These are phyloP conservation scores for Fusarium caatingaense DNA, from an alignment of 2,329 filamentous ascomycete species.

Conservation along the genomic window DNA sequence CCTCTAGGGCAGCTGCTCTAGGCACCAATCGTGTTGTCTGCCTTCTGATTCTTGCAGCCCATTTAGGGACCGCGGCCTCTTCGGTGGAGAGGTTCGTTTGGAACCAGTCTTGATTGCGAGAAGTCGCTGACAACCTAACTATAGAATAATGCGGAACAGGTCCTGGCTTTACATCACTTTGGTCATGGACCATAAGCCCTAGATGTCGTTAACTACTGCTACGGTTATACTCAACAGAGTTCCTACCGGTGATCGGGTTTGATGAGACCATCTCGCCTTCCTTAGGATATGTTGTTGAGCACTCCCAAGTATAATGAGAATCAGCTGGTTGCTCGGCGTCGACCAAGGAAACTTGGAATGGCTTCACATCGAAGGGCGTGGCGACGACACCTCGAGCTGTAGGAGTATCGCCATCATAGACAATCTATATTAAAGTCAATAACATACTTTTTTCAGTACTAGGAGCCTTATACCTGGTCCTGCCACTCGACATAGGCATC, in stretches of 20 bases:
- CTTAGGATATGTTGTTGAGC: slow-evolving; percentile 59
- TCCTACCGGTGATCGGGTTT: slow-evolving; percentile 41
- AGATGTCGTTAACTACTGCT: slow-evolving; percentile 3
- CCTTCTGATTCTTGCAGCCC: slow-evolving; percentile 61
- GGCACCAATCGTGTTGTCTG: slow-evolving; percentile 59
- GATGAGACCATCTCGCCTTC: slow-evolving; percentile 50
- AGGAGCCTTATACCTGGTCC: slow-evolving; percentile 54
- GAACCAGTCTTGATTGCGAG: slow-evolving; percentile 64
- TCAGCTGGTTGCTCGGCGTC: slow-evolving; percentile 35
- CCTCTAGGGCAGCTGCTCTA: slow-evolving; percentile 57
- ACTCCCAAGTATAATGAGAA: slow-evolving; percentile 57
- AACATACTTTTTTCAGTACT: rapidly evolving
- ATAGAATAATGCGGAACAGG: slow-evolving; percentile 62
- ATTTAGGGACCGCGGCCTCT: slow-evolving; percentile 52
- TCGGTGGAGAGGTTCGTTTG: slow-evolving; percentile 59
- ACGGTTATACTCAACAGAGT: neutral
- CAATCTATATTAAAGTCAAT: slow-evolving; percentile 53
- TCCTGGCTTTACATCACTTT: slow-evolving; percentile 38
- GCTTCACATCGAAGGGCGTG: slow-evolving; percentile 61
- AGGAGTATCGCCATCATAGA: slow-evolving; percentile 52
- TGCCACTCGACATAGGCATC: slow-evolving; percentile 69
- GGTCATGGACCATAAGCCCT: slow-evolving; percentile 61
- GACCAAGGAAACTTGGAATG: slow-evolving; percentile 62
- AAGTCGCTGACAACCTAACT: slow-evolving; percentile 64
- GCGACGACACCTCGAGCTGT: slow-evolving; percentile 65